phyloP scores from a whole-genome alignment of 768 basidiomycete genomes.

The Lactifluus echinatus region DNA sequence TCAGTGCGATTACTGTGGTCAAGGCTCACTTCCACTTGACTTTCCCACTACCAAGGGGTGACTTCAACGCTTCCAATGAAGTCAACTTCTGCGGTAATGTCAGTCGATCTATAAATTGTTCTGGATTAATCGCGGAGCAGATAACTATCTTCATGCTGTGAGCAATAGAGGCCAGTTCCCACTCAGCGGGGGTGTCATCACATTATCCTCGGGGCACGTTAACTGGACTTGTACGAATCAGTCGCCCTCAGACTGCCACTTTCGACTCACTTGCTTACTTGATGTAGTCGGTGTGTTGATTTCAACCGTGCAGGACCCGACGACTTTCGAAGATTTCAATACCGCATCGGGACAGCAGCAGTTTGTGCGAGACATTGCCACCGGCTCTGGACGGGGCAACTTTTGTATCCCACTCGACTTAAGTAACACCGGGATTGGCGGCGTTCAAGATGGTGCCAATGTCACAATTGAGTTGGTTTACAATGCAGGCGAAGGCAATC shows the following conservation, averaged over 20 bases:
- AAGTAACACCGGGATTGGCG: conserved; percentile 37
- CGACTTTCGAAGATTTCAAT: conserved; percentile 56
- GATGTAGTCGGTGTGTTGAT: conserved; percentile 44
- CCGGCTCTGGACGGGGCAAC: conserved; percentile 45
- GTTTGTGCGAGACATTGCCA: conserved; percentile 39
- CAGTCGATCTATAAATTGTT: neutral
- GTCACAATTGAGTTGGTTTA: conserved; percentile 65
- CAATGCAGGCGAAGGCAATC: conserved; percentile 59
- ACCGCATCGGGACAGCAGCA: conserved; percentile 31
- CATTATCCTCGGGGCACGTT: conserved; percentile 56
- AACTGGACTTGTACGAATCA: conserved; percentile 44
- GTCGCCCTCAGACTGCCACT: neutral
- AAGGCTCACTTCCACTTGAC: conserved; percentile 75
- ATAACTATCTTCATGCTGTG: conserved; percentile 48
- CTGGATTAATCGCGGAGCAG: conserved; percentile 28
- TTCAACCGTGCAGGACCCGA: conserved; percentile 50
- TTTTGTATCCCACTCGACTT: conserved; percentile 66
- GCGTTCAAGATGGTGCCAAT: conserved; percentile 48
- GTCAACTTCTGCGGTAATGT: conserved; percentile 54
- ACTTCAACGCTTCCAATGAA: conserved; percentile 52
- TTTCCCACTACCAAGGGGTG: conserved; percentile 65
- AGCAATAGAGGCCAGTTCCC: conserved; percentile 65
- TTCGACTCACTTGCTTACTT: neutral
- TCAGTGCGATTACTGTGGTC: conserved; percentile 34
- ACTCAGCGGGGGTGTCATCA: conserved; percentile 49